These are phyloP conservation scores for Austroboletus novae-zelandiae DNA, from an alignment of 1,284 basidiomycete genomes.

Conservation along the genomic window DNA sequence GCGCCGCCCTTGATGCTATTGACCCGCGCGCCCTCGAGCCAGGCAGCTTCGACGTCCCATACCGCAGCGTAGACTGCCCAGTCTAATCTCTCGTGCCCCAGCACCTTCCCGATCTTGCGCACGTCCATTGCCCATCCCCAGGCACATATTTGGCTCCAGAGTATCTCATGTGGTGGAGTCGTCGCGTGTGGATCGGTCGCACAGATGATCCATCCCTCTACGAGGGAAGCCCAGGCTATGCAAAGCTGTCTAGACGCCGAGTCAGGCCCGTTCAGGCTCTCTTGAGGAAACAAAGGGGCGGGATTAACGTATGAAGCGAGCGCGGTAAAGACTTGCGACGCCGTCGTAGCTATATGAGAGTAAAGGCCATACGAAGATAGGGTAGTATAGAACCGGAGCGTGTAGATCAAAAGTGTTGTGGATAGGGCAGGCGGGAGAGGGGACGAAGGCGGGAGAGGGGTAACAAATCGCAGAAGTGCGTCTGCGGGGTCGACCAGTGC, in stretches of 20 bases:
- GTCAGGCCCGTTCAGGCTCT: constrained; percentile 1
- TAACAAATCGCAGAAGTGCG: constrained; percentile 75
- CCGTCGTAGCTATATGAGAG: constrained; percentile 61
- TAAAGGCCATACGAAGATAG: constrained; percentile 81
- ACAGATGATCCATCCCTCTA: constrained; percentile 78
- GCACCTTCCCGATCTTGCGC: constrained; percentile 26
- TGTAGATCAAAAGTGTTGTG: constrained; percentile 50
- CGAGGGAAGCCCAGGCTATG: constrained; percentile 50
- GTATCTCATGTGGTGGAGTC: constrained; percentile 80
- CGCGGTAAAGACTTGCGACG: constrained; percentile 50
- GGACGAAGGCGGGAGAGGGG: constrained; percentile 55
- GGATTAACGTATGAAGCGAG: constrained; percentile 47
- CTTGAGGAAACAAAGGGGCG: neutral
- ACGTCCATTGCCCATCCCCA: constrained; percentile 75
- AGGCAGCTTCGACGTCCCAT: constrained; percentile 61
- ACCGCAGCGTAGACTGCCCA: constrained; percentile 42
- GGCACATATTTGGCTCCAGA: constrained; percentile 82
- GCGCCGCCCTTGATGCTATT: constrained; percentile 71
- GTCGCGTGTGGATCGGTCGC: constrained; percentile 88
- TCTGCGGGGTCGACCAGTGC: constrained; percentile 57
- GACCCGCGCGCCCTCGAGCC: constrained; percentile 71
- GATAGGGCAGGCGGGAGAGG: constrained; percentile 45
- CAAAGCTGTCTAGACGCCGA: constrained; percentile 30
- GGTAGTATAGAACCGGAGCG: constrained; percentile 63
- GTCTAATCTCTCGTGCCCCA: constrained; percentile 18